Base-by-base conservation (phyloP, 306 rosid species). In the Cucurbita maxima region DNA sequence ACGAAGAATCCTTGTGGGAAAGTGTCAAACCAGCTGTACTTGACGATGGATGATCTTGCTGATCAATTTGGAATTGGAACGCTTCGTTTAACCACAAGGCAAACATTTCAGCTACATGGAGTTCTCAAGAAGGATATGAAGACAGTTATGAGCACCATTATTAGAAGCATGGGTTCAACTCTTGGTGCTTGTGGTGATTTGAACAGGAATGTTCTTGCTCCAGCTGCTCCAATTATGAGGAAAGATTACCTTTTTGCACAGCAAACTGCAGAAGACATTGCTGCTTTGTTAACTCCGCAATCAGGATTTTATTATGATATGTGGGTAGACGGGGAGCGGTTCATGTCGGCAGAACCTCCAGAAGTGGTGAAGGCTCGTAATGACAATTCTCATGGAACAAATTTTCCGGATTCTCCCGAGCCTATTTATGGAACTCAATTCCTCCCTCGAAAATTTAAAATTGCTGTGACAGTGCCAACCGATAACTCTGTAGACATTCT, bases 31-130 rank as follows among this genome's bases (percentile, higher is more conserved):
- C 79, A 77, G 41, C 92, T 95, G 44, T 95, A 95, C 88, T 79
- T 91, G 85, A 95, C 99, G n/a, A 91, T 95, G 97, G 96, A 95
- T 61, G 99, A 95, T 81, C 99, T 95, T 58, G 99, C 99, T 0
- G 97, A 95, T 76, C 97, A 91, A 80, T 95, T 95, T 84, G 99
- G 99, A 38, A 91, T 95, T 40, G 97, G 96, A 64, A 95, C 99
- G 3, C 99, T 95, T 75, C 93, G 99, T 15, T 78, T 95, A 79
- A 95, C 99, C 34, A 95, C 99, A 50, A 84, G 99, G 55, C 99
- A 95, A 51, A 95, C 99, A 8, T 95, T 95, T 81, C 97, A 95
- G 84, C 99, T 95, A 43, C 99, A 95, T 51, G 99, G 97, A 66
- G 92, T 95, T 79, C 73, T 88, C 82, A 95, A 95, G 88, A 91